Evolutionary conservation across 768 basidiomycete species (phyloP).

Genomic region (Russula vinacea): DNA sequence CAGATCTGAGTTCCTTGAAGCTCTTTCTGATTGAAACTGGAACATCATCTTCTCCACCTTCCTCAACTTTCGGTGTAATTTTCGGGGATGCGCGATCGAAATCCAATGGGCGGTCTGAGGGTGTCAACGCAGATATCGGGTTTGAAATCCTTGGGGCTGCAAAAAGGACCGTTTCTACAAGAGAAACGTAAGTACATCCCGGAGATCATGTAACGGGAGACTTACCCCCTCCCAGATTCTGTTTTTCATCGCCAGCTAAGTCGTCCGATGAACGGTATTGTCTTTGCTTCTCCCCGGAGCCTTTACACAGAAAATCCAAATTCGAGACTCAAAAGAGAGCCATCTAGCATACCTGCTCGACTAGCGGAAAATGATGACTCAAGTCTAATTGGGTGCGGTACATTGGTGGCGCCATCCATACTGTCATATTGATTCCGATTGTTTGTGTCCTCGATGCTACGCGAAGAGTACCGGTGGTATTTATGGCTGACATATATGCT

Average conservation of each 20-base stretch:
- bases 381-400: neutral
- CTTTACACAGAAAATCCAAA: slow-evolving; percentile 12
- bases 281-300: neutral
- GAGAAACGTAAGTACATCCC: neutral
- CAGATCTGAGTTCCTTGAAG: slow-evolving; percentile 24
- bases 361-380: neutral
- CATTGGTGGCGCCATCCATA: neutral
- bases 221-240: neutral
- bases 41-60: slow-evolving; percentile 16
- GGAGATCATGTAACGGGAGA: neutral
- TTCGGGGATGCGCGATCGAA: slow-evolving; percentile 1
- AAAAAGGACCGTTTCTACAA: neutral
- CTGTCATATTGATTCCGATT: neutral
- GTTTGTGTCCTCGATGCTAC: slow-evolving; percentile 4
- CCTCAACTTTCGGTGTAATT: slow-evolving; percentile 12
- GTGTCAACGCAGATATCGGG: neutral
- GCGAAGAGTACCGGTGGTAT: slow-evolving; percentile 9
- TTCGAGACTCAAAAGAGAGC: neutral
- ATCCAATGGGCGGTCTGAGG: neutral
- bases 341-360: slow-evolving; percentile 9
- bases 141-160: neutral
- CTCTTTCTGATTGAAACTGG: slow-evolving; percentile 22
- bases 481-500: slow-evolving; percentile 23
- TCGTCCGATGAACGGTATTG: neutral
- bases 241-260: neutral